These are phyloP conservation scores for Cynara cardunculus DNA, from an alignment of 129 eudicot genomes.

Conservation along the genomic window DNA sequence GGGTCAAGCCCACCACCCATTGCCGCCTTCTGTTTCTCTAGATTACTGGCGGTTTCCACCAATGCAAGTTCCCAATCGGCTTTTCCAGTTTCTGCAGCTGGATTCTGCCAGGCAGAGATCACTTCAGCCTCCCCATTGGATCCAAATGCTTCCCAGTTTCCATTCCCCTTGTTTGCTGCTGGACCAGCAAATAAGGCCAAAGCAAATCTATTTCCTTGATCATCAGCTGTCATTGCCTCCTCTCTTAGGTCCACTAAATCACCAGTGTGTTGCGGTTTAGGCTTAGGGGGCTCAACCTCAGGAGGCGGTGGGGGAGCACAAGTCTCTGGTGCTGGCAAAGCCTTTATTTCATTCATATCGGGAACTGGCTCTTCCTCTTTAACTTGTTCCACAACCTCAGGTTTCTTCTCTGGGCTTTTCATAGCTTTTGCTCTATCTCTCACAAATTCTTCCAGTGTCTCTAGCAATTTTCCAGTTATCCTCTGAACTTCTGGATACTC, in stretches of 20 bases:
- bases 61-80: slow-evolving; percentile 94
- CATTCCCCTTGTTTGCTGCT: slow-evolving; percentile 37
- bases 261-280: slow-evolving; percentile 37
- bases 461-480: slow-evolving; percentile 65
- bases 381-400: slow-evolving; percentile 33
- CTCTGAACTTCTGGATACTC: slow-evolving; percentile 77
- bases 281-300: slow-evolving; percentile 45
- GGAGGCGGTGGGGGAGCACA: slow-evolving; percentile 53
- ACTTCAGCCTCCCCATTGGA: slow-evolving; percentile 54
- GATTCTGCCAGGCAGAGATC: slow-evolving; percentile 85
- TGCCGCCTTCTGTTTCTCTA: slow-evolving; percentile 59
- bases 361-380: slow-evolving; percentile 58
- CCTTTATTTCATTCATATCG: slow-evolving; percentile 82
- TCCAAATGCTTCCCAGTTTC: slow-evolving; percentile 60
- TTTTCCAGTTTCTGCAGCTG: slow-evolving; percentile 72
- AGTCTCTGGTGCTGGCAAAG: slow-evolving; percentile 69
- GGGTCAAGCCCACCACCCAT: slow-evolving; percentile 87
- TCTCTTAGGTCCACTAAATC: slow-evolving; percentile 72
- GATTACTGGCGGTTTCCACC: slow-evolving; percentile 73
- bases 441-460: slow-evolving; percentile 80
- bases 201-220: slow-evolving; percentile 74
- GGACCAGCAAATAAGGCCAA: slow-evolving; percentile 76
- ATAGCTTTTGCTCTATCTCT: slow-evolving; percentile 67
- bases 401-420: slow-evolving; percentile 72
- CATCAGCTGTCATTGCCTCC: slow-evolving; percentile 60